These are phyloP conservation scores for Phytophthora chlamydospora DNA, from an alignment of 352 stramenopile genomes.

Conservation along the genomic window DNA sequence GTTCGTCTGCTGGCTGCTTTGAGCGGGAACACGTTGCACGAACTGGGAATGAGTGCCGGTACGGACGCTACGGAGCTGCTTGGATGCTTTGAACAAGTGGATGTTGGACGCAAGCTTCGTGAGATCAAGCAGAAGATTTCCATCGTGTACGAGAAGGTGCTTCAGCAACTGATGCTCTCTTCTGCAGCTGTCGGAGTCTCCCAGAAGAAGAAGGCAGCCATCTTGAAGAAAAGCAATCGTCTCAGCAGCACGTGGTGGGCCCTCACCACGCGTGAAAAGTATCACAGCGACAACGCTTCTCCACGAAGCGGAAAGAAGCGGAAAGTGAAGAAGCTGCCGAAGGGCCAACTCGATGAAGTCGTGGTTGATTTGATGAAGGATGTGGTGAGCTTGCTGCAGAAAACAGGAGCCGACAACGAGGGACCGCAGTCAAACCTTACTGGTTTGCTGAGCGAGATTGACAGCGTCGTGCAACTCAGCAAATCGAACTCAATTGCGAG, in stretches of 20 bases:
- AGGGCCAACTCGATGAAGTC: slow-evolving; percentile 68
- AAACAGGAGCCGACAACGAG: slow-evolving; percentile 12
- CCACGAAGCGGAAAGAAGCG: slow-evolving; percentile 19
- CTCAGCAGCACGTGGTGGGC: slow-evolving; percentile 62
- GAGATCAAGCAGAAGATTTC: slow-evolving; percentile 63
- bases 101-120: slow-evolving; percentile 86
- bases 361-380: slow-evolving; percentile 63
- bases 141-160: slow-evolving; percentile 49
- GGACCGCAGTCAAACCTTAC: slow-evolving; percentile 18
- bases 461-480: slow-evolving; percentile 58
- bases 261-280: slow-evolving; percentile 48
- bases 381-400: slow-evolving; percentile 45
- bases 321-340: slow-evolving; percentile 57
- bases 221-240: slow-evolving; percentile 44
- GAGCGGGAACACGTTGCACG: slow-evolving; percentile 89
- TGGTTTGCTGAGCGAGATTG: slow-evolving; percentile 35
- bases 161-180: slow-evolving; percentile 47
- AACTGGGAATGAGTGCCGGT: slow-evolving; percentile 96
- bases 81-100: slow-evolving; percentile 99
- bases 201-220: slow-evolving; percentile 32
- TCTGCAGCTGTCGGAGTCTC: slow-evolving; percentile 24
- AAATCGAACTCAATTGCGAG: slow-evolving; percentile 69
- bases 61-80: slow-evolving; percentile 99
- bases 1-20: slow-evolving; percentile 75
- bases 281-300: slow-evolving; percentile 35